Percentiles rank a stretch among this genome's conserved stretches.
Conservation (phyloP, 225 moss, liverwort and hornwort genomes). For the Thuidium tamariscinum region DNA sequence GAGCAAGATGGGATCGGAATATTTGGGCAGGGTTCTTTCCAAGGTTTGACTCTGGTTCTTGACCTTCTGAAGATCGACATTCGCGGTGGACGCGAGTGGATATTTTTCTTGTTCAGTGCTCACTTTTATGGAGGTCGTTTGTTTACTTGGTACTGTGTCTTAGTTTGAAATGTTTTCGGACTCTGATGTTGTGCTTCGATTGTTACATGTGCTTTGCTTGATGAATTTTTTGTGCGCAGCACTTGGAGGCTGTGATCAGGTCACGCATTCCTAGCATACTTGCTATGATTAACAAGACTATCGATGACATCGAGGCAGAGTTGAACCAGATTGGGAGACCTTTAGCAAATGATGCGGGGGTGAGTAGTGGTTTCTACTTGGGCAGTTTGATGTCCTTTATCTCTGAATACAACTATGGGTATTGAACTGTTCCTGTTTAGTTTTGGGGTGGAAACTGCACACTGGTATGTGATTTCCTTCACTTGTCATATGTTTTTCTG, state of each 20-base stretch:
- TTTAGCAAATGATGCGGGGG: constrained; percentile 45
- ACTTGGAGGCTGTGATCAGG: constrained; percentile 45
- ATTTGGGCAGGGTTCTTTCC: constrained; percentile 44
- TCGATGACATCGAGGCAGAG: constrained; percentile 48
- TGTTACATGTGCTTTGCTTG: not conserved
- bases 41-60: constrained; percentile 13
- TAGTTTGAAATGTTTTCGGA: not conserved
- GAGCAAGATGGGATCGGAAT: constrained; percentile 58
- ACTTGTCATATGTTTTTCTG: not conserved
- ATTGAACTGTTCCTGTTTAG: not conserved
- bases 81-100: not conserved
- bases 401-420: not conserved
- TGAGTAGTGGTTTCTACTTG: not conserved
- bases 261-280: constrained; percentile 43
- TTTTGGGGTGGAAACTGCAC: not conserved
- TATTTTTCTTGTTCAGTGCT: not conserved
- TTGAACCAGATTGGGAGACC: constrained; percentile 52
- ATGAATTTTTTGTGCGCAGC: constrained; percentile 6
- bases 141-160: not conserved
- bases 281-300: constrained; percentile 48
- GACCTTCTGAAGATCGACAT: not conserved
- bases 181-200: not conserved
- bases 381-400: not conserved
- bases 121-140: not conserved
- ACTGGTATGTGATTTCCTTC: not conserved